Conservation (phyloP, 1,284 basidiomycete genomes). For the Moesziomyces parantarcticus region DNA sequence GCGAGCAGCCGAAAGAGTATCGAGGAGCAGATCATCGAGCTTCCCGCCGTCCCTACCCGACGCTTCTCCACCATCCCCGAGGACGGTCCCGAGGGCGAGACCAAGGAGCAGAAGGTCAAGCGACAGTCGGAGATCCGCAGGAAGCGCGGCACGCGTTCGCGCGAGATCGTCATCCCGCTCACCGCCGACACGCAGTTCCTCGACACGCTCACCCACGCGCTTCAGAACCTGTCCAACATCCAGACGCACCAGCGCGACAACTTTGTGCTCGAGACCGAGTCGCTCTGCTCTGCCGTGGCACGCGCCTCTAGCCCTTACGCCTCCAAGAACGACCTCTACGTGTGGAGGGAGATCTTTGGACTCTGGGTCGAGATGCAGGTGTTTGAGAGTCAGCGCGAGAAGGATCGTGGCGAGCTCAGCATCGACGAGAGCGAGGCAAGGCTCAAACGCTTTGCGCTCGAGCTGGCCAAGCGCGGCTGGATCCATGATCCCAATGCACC, state of each 20-base stretch:
- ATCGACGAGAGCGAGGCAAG: slow-evolving; percentile 79
- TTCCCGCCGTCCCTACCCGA: slow-evolving; percentile 21
- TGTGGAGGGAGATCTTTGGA: slow-evolving; percentile 90
- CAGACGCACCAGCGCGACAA: slow-evolving; percentile 75
- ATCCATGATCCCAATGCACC: slow-evolving; percentile 43
- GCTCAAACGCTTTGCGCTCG: slow-evolving; percentile 77
- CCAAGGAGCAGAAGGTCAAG: slow-evolving; percentile 35
- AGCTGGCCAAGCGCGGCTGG: slow-evolving; percentile 73
- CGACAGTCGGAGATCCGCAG: slow-evolving; percentile 42
- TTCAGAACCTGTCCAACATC: slow-evolving; percentile 78
- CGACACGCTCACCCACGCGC: slow-evolving; percentile 78
- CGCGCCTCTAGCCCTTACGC: slow-evolving; percentile 62
- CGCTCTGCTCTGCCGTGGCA: slow-evolving; percentile 74
- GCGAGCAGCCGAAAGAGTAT: slow-evolving; percentile 40
- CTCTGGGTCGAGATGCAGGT: slow-evolving; percentile 88
- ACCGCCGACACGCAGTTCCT: slow-evolving; percentile 85
- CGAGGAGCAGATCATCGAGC: slow-evolving; percentile 49
- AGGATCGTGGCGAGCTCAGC: slow-evolving; percentile 78
- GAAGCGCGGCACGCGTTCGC: slow-evolving; percentile 34
- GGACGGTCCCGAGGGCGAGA: slow-evolving; percentile 47
- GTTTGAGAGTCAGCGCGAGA: slow-evolving; percentile 83
- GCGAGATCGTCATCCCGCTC: slow-evolving; percentile 78
- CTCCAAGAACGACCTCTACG: slow-evolving; percentile 79
- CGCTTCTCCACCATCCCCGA: slow-evolving; percentile 45
- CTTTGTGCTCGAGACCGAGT: slow-evolving; percentile 75